A percentile compares a stretch with the other conserved stretches of the same genome.
Evolutionary conservation across 257 asterid species (phyloP).

Genomic region (Solanum habrochaites): DNA sequence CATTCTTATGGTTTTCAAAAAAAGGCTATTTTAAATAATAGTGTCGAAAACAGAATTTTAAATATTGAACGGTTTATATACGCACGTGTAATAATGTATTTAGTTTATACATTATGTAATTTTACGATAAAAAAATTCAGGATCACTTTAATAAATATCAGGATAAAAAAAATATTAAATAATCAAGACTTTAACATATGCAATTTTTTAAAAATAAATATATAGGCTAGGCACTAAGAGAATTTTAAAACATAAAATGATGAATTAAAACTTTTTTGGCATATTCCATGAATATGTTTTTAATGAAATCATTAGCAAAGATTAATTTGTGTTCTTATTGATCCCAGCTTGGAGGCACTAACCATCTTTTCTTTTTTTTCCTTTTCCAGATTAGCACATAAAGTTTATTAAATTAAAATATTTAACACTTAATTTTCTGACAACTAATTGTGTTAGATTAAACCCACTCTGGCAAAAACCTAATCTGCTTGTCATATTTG

Average conservation of each 20-base stretch:
- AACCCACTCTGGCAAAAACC: not conserved
- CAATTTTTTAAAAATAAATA: not conserved
- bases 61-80: not conserved
- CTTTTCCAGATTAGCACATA: slow-evolving; percentile 2
- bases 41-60: too few species aligned
- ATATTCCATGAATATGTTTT: slow-evolving; percentile 23
- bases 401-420: not conserved
- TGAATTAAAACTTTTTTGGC: slow-evolving; percentile 5
- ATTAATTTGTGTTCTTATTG: slow-evolving; percentile 14
- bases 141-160: not conserved
- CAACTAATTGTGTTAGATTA: slow-evolving; percentile 3
- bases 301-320: not conserved
- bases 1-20: not conserved
- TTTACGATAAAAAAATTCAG: not conserved
- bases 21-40: not conserved
- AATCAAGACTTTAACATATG: not conserved
- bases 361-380: not conserved
- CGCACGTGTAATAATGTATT: too few species aligned
- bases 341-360: slow-evolving; percentile 17
- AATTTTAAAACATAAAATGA: not conserved
- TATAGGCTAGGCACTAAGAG: not conserved
- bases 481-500: not conserved
- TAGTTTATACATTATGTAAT: not conserved
- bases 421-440: not conserved
- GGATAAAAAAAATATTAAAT: not conserved